A percentile compares a stretch with the other conserved stretches of the same genome.
phyloP scores from a whole-genome alignment of 2,329 filamentous ascomycete genomes.

The Parafenestella ontariensis region DNA sequence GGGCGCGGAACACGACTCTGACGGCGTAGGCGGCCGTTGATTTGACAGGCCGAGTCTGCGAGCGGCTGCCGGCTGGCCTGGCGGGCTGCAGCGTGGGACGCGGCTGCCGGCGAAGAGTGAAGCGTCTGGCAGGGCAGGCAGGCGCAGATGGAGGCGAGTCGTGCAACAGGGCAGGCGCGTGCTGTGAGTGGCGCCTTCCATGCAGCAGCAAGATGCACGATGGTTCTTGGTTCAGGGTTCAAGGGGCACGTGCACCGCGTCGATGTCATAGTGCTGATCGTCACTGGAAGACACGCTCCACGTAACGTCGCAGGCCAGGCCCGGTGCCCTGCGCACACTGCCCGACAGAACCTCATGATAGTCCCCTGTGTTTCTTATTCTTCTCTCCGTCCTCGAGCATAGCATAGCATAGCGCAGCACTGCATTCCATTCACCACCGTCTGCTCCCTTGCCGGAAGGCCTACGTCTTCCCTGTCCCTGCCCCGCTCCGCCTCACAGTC shows the following conservation, averaged over 20 bases:
- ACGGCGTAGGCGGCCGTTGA: slow-evolving; percentile 11
- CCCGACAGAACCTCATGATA: neutral
- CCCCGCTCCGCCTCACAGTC: neutral
- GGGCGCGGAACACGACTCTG: slow-evolving; percentile 9
- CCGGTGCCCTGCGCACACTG: neutral
- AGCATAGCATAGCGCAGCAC: too few species aligned
- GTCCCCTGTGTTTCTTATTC: neutral
- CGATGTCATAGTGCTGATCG: slow-evolving; percentile 3
- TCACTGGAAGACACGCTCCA: neutral
- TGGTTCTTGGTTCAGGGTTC: neutral
- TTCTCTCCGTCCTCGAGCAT: slow-evolving; percentile 1
- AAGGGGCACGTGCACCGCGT: neutral
- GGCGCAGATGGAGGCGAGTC: neutral
- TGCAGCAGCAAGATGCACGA: neutral
- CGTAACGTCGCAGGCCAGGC: neutral
- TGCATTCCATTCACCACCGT: neutral
- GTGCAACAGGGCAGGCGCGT: neutral
- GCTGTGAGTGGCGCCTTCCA: neutral
- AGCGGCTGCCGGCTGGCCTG: neutral
- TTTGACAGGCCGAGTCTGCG: slow-evolving; percentile 13
- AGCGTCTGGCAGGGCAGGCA: neutral
- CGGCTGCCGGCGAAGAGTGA: neutral
- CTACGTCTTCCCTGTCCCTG: neutral
- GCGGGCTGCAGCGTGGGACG: neutral
- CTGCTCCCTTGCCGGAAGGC: slow-evolving; percentile 2